Conservation (phyloP, 164 flowering plant species). For the Aristolochia fimbriata region DNA sequence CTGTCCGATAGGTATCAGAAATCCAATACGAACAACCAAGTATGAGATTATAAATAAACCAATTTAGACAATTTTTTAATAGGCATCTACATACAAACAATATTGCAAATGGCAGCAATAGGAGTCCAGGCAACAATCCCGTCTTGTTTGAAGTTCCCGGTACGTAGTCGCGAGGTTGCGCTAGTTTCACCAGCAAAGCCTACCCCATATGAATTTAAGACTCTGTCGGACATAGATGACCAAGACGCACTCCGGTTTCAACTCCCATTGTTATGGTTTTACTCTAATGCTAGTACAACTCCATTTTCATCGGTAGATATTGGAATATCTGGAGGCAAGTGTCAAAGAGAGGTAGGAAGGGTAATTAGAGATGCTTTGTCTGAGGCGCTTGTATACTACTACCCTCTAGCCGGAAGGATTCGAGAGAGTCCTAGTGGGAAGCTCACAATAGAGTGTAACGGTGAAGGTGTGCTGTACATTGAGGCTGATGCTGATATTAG, state of each 20-base stretch:
- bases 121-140: too few species aligned
- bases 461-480: slow-evolving; percentile 19
- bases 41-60: too few species aligned
- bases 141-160: neutral
- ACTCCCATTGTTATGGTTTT: slow-evolving; percentile 15
- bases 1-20: too few species aligned
- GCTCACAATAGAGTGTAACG: slow-evolving; percentile 18
- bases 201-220: slow-evolving; percentile 22
- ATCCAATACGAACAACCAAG: too few species aligned
- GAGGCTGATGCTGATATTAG: slow-evolving; percentile 17
- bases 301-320: too few species aligned
- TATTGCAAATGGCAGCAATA: too few species aligned
- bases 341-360: slow-evolving; percentile 8
- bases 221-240: slow-evolving; percentile 27
- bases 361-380: slow-evolving; percentile 17
- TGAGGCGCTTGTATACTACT: slow-evolving; percentile 22
- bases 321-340: too few species aligned
- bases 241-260: slow-evolving; percentile 21
- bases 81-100: too few species aligned
- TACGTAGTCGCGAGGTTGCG: neutral
- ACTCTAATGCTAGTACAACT: neutral
- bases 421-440: slow-evolving; percentile 10
- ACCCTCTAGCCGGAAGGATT: slow-evolving; percentile 24
- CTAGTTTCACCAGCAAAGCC: slow-evolving; percentile 19
- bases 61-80: too few species aligned